Base-by-base conservation (phyloP, 306 rosid species). In the Acmispon strigosus region DNA sequence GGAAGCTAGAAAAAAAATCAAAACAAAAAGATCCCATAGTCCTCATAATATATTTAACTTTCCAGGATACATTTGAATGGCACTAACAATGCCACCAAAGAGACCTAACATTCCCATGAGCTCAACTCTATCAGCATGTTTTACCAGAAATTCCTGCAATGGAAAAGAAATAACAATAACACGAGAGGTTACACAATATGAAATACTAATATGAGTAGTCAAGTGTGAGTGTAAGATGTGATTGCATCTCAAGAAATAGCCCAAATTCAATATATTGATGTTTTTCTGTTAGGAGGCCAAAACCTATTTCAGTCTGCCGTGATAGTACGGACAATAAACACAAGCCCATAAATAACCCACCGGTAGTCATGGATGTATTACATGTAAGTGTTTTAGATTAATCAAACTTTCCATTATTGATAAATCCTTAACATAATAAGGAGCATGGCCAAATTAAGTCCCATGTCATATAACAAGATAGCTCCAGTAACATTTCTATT, bases 11-110 rank as follows among this genome's bases (percentile, higher is more conserved):
- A 51, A 44, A 9, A 3, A 56, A 8, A 3, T 16, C 60, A 59
- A 22, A 68, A 62, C 49, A 49, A 29, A 63, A 22, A 64, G 68
- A 77, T 51, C 65, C 61, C 32, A 50, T 19, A 56, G 47, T 43
- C 64, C 36, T 47, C 24, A 39, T 45, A 24, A 57, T 19, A 60
- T 52, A 54, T 60, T 66, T 15, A 29, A 49, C 13, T 58, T 50
- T 74, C 54, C 86, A 90, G 97, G 99, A 91, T 94, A 94, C 99
- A 91, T 85, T 84, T 94, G 99, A 71, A 94, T 82, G 37, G 87
- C 96, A 77, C 99, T 94, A 70, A 89, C 27, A 75, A 89, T 82
- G 85, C 88, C 96, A 54, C 90, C 98, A 61, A 82, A 87, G 62
- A 82, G 19, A 60, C 96, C 96, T 52, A 89, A 85, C 95, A 92